Base-by-base conservation (phyloP, 371 early-diverging fungal species). In the Hamiltosporidium magnivora region DNA sequence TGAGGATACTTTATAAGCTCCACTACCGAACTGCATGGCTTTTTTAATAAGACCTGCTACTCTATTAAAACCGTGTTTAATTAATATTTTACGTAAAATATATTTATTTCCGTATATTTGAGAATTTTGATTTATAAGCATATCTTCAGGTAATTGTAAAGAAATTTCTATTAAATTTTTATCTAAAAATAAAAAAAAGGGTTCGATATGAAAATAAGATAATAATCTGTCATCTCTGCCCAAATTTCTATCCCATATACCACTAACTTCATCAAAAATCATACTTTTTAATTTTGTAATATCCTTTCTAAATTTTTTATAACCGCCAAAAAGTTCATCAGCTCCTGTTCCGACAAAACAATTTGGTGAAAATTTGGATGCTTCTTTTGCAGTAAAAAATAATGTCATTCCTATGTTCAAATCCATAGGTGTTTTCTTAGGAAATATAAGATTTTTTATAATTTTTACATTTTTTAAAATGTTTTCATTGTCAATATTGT, bases 261-360 rank as follows among this genome's bases (percentile, higher is more conserved):
- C 64, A 12, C 64, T 41, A 3, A 67, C 14, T 60, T 76, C 76
- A 9, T n/a, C 49, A 25, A 25, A 25, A 25, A 25, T 25, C 25
- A 25, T 25, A 25, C 25, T 25, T 25, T 25, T 25, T 25, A 25
- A 25, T 54, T 11, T 42, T 2, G 63, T 68, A 11, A 25, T 1
- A 1, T 9, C 25, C 4, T 52, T 39, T 1, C 58, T 11, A 62
- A 73, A 73, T 56, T 67, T 73, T 41, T 52, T 61, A 61, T 76
- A 76, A 42, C 76, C 76, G 11, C 76, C 69, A 63, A 76, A 76
- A 37, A 76, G 12, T 67, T 76, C 76, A 66, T 76, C 76, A 9
- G 76, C 76, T 25, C 76, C 76, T 40, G 70, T 67, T 39, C 76
- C 76, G 0, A 68, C 38, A 58, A 54, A 71, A 12, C 58, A 59